These are phyloP conservation scores for Zhuliangozyma blackwelliae DNA, from an alignment of 1,139 yeast species.

Conservation along the genomic window DNA sequence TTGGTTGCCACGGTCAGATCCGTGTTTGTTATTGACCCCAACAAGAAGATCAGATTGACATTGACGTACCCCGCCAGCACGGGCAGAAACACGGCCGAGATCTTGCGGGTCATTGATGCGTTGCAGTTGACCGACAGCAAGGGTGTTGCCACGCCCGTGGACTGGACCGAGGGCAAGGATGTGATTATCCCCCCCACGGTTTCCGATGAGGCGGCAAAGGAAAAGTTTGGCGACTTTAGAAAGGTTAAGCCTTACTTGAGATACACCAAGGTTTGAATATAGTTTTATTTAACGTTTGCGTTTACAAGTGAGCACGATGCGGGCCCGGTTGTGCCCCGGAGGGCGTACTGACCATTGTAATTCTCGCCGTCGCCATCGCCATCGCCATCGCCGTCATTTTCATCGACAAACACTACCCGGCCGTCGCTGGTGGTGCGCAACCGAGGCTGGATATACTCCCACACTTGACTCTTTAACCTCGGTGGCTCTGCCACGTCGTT, in stretches of 20 bases:
- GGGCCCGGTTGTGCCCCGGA: neutral
- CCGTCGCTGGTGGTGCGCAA: constrained; percentile 16
- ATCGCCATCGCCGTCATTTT: neutral
- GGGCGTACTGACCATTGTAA: neutral
- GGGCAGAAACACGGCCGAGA: constrained; percentile 88
- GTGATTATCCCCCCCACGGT: constrained; percentile 87
- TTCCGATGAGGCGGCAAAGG: constrained; percentile 73
- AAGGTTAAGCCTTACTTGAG: constrained; percentile 83
- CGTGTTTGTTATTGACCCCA: constrained; percentile 83
- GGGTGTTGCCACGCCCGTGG: constrained; percentile 81
- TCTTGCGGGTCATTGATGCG: constrained; percentile 81
- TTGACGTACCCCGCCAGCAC: constrained; percentile 87
- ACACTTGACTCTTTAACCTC: constrained; percentile 29
- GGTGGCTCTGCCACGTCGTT: constrained; percentile 15
- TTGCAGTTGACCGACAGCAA: constrained; percentile 74
- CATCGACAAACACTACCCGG: constrained; percentile 11
- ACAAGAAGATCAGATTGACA: constrained; percentile 76
- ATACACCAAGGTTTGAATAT: constrained; percentile 35
- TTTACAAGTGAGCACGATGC: too few relatives aligned
- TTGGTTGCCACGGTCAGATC: constrained; percentile 79
- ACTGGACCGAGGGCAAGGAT: constrained; percentile 73
- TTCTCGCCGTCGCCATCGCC: too few relatives aligned
- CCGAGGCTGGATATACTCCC: constrained; percentile 27
- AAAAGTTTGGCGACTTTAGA: constrained; percentile 75
- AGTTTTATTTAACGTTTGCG: too few relatives aligned